Conservation (phyloP, 1,139 yeast species). For the Groenewaldozyma sp. region DNA sequence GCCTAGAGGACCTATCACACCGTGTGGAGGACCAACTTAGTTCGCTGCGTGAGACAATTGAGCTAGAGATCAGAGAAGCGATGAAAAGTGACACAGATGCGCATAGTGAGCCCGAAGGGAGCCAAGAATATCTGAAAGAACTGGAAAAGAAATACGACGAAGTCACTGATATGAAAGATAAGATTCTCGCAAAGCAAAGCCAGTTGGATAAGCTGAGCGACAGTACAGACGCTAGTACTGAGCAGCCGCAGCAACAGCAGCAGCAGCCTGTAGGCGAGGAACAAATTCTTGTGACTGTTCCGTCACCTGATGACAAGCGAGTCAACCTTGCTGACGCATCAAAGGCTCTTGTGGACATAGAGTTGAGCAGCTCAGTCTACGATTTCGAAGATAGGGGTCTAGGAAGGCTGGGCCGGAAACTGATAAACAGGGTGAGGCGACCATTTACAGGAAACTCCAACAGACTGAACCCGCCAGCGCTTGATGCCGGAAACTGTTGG, state of each 20-base stretch:
- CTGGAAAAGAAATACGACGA: neutral
- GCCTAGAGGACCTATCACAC: neutral
- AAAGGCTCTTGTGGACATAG: neutral
- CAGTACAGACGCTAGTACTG: neutral
- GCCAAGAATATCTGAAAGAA: neutral
- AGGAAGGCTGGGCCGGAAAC: no score
- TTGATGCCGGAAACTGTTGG: slow-evolving; percentile 28
- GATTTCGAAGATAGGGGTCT: no score
- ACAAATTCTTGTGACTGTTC: neutral
- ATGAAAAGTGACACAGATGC: neutral
- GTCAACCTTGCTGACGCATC: neutral
- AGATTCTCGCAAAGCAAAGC: no score
- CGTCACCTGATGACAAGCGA: neutral
- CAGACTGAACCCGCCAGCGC: neutral
- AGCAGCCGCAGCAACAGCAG: neutral
- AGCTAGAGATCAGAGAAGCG: neutral
- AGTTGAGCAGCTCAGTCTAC: neutral
- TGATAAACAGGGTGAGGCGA: neutral
- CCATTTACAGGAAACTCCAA: neutral
- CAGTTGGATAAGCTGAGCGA: no score
- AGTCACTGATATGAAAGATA: neutral
- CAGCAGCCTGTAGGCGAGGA: neutral
- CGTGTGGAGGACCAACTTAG: neutral
- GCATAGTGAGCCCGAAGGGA: neutral
- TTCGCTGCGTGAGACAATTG: neutral